Percentiles rank a stretch among this genome's conserved stretches.
Evolutionary conservation across 1,284 basidiomycete species (phyloP).

Genomic region (Ganoderma leucocontextum): DNA sequence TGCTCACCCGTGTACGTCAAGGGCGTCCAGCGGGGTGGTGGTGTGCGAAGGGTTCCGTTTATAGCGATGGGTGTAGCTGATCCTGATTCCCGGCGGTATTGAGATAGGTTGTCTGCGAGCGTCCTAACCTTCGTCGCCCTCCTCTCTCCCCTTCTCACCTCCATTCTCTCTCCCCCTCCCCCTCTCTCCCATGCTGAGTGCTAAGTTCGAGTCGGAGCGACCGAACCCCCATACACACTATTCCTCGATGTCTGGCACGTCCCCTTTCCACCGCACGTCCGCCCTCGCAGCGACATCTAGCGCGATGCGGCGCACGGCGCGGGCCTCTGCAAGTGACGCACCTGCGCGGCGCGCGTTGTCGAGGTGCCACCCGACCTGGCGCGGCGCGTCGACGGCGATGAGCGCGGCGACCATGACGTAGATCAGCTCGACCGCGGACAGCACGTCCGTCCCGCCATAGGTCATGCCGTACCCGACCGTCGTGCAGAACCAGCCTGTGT

Average conservation of each 20-base stretch:
- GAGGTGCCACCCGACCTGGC: slow-evolving; percentile 64
- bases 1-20: background rate
- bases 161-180: background rate
- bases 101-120: background rate
- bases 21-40: background rate
- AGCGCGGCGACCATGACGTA: slow-evolving; percentile 59
- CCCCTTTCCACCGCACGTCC: slow-evolving; percentile 54
- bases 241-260: slow-evolving; percentile 46
- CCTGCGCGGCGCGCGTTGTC: slow-evolving; percentile 49
- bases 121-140: background rate
- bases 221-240: background rate
- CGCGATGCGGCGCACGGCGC: slow-evolving; percentile 44
- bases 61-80: background rate
- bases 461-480: slow-evolving; percentile 59
- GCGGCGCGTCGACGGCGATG: slow-evolving; percentile 59
- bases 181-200: background rate
- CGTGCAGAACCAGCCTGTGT: slow-evolving; percentile 58
- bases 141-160: background rate
- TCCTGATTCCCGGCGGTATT: background rate
- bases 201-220: background rate
- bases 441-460: slow-evolving; percentile 52
- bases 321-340: slow-evolving; percentile 42
- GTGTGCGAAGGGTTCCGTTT: background rate
- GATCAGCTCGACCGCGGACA: slow-evolving; percentile 54
- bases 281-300: slow-evolving; percentile 42